phyloP scores from a whole-genome alignment of 139 green algal genomes.

The Tetradesmus lagerheimii region DNA sequence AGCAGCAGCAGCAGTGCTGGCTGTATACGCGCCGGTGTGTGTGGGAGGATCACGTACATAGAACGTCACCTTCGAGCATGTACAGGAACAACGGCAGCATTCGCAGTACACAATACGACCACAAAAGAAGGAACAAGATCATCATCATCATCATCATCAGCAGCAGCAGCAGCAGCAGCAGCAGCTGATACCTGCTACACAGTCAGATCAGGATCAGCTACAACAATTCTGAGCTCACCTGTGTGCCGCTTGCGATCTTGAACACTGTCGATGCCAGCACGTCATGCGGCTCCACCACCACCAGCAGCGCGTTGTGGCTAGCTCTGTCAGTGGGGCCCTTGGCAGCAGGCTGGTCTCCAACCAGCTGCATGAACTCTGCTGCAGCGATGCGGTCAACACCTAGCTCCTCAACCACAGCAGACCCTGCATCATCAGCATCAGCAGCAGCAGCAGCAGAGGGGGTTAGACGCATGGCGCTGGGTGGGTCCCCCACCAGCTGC shows the following conservation, averaged over 20 bases:
- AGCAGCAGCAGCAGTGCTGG: too few relatives aligned
- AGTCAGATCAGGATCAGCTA: too few relatives aligned
- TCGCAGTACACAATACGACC: too few relatives aligned
- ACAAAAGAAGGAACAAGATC: too few relatives aligned
- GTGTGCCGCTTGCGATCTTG: slow-evolving; percentile 33
- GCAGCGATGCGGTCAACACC: background rate
- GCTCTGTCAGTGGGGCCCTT: background rate
- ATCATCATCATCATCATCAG: too few relatives aligned
- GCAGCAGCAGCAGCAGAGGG: background rate
- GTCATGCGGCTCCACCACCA: slow-evolving; percentile 15
- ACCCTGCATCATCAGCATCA: background rate
- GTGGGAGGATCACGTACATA: too few relatives aligned
- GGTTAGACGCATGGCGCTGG: too few relatives aligned
- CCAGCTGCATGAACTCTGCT: slow-evolving; percentile 40
- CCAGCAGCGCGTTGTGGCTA: slow-evolving; percentile 22
- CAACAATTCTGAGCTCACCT: background rate
- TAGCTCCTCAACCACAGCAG: slow-evolving; percentile 11
- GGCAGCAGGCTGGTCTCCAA: background rate
- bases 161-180: too few relatives aligned
- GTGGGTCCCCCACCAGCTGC: slow-evolving; percentile 21
- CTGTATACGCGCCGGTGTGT: too few relatives aligned
- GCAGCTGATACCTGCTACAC: too few relatives aligned
- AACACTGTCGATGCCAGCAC: background rate
- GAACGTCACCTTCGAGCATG: too few relatives aligned
- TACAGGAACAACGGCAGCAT: too few relatives aligned